Evolutionary conservation across 768 basidiomycete genomes (phyloP), one percentile per base, ranked within the genome.

Genomic region (Termitomyces sp.): DNA sequence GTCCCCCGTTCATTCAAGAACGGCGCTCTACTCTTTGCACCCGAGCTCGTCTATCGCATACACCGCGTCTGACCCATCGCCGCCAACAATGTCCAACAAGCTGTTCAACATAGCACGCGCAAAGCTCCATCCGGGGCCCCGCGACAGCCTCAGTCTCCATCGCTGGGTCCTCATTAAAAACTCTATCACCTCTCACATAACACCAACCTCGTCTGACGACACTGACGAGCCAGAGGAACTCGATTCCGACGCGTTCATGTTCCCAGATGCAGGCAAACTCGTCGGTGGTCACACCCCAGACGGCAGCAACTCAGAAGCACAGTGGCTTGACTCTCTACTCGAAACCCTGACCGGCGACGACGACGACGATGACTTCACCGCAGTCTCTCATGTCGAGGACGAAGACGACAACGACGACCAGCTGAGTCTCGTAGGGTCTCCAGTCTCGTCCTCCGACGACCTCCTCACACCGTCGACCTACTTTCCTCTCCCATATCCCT

Each of bases 111-210:
- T 89, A 73, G 85, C 89, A 72, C 87, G 84, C 68, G 80, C 77
- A 75, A 91, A 93, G 79, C 79, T 93, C 63, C 87, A 83, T 67
- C 70, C 81, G 66, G 79, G 79, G 57, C 73, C 76, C 69, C 85
- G 81, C 75, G 87, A 89, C 76, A 83, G 73, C 63, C 80, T 81
- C 78, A 89, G 84, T 75, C 81, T 93, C 75, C 89, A 90, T 68
- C 89, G 90, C 69, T 91, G 88, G 89, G 91, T 93, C 54, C 79
- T 93, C 58, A 81, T 93, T 69, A 92, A 92, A 87, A 93, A 93
- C 71, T 91, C 88, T 33, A 80, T 91, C 4, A 7, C 47, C 8
- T 2, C 27, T 5, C 79, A 85, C 61, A 78, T 81, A 54, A 65
- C 68, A 41, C 62, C 68, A 63, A 61, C 73, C 66, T 49, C 77